These are phyloP conservation scores for Rhododendron mucronatum DNA, from an alignment of 148 eudicot genomes.

Conservation along the genomic window DNA sequence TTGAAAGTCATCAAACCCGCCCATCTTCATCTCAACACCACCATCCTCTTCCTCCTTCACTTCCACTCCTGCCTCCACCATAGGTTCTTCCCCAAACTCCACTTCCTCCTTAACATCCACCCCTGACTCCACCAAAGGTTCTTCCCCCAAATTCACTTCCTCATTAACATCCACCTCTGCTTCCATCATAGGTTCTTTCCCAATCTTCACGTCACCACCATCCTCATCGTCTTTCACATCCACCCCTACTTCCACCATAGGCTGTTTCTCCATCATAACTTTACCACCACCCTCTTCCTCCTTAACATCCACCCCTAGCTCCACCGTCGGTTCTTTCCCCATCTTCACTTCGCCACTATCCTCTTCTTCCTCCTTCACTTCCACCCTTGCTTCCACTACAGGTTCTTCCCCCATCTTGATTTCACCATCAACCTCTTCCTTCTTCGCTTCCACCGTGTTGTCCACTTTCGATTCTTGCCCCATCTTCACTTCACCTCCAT, in stretches of 20 bases:
- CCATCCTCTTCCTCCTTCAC: constrained; percentile 6
- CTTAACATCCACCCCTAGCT: constrained; percentile 12
- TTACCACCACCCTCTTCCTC: constrained; percentile 29
- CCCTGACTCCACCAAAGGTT: constrained; percentile 8
- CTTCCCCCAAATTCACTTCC: constrained; percentile 10
- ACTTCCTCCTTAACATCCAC: constrained; percentile 26
- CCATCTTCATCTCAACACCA: constrained; percentile 34
- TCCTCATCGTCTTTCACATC: constrained; percentile 27
- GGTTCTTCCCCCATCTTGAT: constrained; percentile 25
- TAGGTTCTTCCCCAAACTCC: constrained; percentile 20
- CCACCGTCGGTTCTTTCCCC: constrained; percentile 7
- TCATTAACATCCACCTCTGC: background rate
- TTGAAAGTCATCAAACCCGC: constrained; percentile 19
- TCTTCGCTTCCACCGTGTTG: background rate
- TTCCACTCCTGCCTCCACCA: background rate
- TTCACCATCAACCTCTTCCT: constrained; percentile 15
- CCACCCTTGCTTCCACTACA: background rate
- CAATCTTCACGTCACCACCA: constrained; percentile 33
- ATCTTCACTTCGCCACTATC: background rate
- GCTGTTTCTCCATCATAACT: constrained; percentile 19
- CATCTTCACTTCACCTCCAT: constrained; percentile 35
- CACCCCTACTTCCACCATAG: background rate
- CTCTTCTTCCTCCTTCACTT: background rate
- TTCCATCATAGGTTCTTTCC: background rate
- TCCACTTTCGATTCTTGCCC: background rate